Evolutionary conservation across 1,284 basidiomycete species (phyloP).

Genomic region (Austropuccinia psidii): DNA sequence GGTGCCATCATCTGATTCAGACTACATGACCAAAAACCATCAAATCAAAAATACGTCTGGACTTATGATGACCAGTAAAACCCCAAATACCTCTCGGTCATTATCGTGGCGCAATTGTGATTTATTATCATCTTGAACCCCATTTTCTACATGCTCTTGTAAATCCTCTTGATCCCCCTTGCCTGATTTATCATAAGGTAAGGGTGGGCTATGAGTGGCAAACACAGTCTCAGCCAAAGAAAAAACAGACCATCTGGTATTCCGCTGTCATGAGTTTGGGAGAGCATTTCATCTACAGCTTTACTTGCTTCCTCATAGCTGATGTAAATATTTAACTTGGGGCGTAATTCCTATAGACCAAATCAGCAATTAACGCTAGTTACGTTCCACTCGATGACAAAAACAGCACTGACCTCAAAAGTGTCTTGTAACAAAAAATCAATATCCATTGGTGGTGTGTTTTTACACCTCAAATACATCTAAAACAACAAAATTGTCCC

Average conservation of each 20-base stretch:
- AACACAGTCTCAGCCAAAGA: neutral
- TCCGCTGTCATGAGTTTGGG: conserved; percentile 9
- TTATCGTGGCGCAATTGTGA: conserved; percentile 8
- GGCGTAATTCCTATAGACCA: conserved; percentile 38
- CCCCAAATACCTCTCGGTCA: conserved; percentile 3
- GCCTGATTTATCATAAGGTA: neutral
- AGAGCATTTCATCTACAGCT: conserved; percentile 83
- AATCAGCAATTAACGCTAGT: neutral
- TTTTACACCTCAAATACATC: conserved; percentile 36
- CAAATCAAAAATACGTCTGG: too few relatives aligned
- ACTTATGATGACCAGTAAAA: too few relatives aligned
- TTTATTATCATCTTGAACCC: conserved; percentile 5
- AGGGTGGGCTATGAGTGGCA: neutral
- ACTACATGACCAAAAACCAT: neutral
- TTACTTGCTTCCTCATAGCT: conserved; percentile 72
- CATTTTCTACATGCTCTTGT: conserved; percentile 17
- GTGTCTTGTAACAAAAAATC: conserved; percentile 57
- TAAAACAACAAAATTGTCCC: neutral
- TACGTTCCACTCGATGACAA: neutral
- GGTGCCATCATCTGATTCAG: conserved; percentile 23
- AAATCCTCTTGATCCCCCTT: conserved; percentile 31
- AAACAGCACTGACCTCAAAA: conserved; percentile 54
- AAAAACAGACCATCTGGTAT: neutral
- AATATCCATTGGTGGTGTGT: conserved; percentile 27
- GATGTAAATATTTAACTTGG: conserved; percentile 54